Conservation (phyloP, 2,329 filamentous ascomycete genomes). For the Talaromyces rugulosus region DNA sequence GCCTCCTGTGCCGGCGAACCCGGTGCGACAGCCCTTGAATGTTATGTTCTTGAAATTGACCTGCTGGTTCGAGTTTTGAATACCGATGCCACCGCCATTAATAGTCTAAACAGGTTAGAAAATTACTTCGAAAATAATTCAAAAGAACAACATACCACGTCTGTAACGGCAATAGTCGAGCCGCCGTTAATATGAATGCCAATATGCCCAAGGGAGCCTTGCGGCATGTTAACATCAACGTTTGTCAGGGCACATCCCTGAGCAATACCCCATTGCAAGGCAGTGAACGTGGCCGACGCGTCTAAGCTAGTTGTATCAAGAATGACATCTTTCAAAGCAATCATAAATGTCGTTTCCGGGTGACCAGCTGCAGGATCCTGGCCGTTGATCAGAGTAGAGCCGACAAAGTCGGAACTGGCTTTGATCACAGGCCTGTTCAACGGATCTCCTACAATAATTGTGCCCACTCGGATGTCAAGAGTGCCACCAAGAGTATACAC, state of each 20-base stretch:
- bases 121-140: not conserved
- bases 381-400: conserved; percentile 54
- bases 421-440: conserved; percentile 48
- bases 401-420: conserved; percentile 48
- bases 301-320: conserved; percentile 32
- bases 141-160: conserved; percentile 21
- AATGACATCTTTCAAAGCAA: conserved; percentile 35
- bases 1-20: conserved; percentile 42
- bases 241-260: conserved; percentile 38
- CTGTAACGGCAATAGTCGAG: conserved; percentile 13
- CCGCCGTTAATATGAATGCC: conserved; percentile 25
- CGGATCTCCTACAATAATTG: conserved; percentile 36
- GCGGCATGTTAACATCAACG: conserved; percentile 34
- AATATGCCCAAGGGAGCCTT: conserved; percentile 26
- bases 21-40: conserved; percentile 58
- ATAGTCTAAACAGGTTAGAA: conserved; percentile 14
- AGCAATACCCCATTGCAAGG: conserved; percentile 37
- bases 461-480: conserved; percentile 28
- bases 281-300: conserved; percentile 22
- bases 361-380: conserved; percentile 27
- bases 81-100: conserved; percentile 26
- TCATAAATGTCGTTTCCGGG: conserved; percentile 31
- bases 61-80: conserved; percentile 29
- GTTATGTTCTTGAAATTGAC: conserved; percentile 44
- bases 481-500: conserved; percentile 23